A percentile compares a stretch with the other conserved stretches of the same genome.
Conservation (phyloP, 2,329 filamentous ascomycete species). For the Tothia fuscella region DNA sequence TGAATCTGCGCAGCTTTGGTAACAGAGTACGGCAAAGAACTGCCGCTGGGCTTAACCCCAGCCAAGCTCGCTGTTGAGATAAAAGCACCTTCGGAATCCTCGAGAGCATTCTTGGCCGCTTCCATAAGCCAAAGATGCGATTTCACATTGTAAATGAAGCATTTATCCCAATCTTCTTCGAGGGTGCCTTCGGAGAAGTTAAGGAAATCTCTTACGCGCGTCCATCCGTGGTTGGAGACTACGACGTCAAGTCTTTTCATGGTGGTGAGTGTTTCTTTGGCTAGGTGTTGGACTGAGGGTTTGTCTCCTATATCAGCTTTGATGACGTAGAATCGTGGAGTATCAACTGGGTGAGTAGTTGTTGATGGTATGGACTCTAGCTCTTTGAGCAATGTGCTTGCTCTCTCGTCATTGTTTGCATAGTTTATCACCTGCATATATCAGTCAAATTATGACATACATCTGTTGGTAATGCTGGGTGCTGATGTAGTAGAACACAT, state of each 20-base stretch:
- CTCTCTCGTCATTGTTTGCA: conserved; percentile 31
- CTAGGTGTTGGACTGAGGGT: conserved; percentile 29
- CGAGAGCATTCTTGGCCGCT: conserved; percentile 41
- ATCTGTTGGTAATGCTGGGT: neutral
- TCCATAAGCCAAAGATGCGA: conserved; percentile 49
- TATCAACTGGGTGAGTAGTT: too few relatives aligned
- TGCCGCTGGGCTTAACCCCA: conserved; percentile 52
- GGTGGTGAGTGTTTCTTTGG: conserved; percentile 30
- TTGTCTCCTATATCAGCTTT: conserved; percentile 35
- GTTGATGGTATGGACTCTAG: conserved; percentile 24
- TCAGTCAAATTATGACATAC: neutral
- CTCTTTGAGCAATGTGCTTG: conserved; percentile 28
- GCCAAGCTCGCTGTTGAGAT: conserved; percentile 53
- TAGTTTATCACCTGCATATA: conserved; percentile 33
- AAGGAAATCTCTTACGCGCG: conserved; percentile 29
- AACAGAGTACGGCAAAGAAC: conserved; percentile 35
- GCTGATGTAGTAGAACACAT: conserved; percentile 13
- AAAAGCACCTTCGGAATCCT: conserved; percentile 47
- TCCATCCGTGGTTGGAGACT: conserved; percentile 29
- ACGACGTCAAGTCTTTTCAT: conserved; percentile 39
- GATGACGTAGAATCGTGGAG: conserved; percentile 30
- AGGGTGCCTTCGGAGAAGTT: conserved; percentile 41
- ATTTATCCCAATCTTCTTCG: conserved; percentile 48
- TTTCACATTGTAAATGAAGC: conserved; percentile 52
- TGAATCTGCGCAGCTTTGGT: conserved; percentile 35